These are phyloP conservation scores for Lomentospora prolificans DNA, from an alignment of 2,329 filamentous ascomycete species.

Conservation along the genomic window DNA sequence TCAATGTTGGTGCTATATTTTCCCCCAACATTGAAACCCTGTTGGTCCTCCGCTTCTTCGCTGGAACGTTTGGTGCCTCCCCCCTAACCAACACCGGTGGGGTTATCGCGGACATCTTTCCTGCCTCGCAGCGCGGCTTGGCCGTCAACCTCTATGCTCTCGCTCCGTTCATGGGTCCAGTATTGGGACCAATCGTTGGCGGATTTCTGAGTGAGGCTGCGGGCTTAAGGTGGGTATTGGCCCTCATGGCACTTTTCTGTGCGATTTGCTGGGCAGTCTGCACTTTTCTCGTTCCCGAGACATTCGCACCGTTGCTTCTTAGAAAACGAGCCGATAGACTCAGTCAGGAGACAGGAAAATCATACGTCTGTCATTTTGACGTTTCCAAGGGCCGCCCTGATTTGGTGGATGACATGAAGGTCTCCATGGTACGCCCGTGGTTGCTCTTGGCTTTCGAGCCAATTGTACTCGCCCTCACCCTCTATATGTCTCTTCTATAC, in stretches of 20 bases:
- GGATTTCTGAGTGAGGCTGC: conserved; percentile 50
- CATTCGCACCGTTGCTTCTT: conserved; percentile 47
- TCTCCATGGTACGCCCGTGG: conserved; percentile 52
- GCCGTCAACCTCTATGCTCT: conserved; percentile 51
- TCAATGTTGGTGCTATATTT: conserved; percentile 50
- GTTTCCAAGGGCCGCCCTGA: conserved; percentile 30
- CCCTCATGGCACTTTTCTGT: conserved; percentile 51
- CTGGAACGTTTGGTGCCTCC: conserved; percentile 52
- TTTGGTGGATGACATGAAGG: conserved; percentile 39
- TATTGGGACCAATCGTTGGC: conserved; percentile 49
- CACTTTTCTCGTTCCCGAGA: conserved; percentile 44
- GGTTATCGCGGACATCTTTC: conserved; percentile 55
- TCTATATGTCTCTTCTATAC: conserved; percentile 54
- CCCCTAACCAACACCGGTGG: conserved; percentile 54
- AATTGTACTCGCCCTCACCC: conserved; percentile 51
- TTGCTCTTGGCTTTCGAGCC: conserved; percentile 55
- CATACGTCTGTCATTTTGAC: conserved; percentile 42
- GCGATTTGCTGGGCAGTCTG: conserved; percentile 46
- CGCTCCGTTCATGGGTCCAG: conserved; percentile 55
- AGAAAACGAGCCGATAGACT: conserved; percentile 41
- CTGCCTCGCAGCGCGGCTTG: conserved; percentile 41
- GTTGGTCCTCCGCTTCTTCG: conserved; percentile 58
- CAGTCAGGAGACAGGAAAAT: conserved; percentile 41
- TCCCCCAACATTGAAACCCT: conserved; percentile 48
- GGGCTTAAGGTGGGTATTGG: conserved; percentile 58